phyloP scores from a whole-genome alignment of 2,329 filamentous ascomycete genomes.

The Colletotrichum sp. region DNA sequence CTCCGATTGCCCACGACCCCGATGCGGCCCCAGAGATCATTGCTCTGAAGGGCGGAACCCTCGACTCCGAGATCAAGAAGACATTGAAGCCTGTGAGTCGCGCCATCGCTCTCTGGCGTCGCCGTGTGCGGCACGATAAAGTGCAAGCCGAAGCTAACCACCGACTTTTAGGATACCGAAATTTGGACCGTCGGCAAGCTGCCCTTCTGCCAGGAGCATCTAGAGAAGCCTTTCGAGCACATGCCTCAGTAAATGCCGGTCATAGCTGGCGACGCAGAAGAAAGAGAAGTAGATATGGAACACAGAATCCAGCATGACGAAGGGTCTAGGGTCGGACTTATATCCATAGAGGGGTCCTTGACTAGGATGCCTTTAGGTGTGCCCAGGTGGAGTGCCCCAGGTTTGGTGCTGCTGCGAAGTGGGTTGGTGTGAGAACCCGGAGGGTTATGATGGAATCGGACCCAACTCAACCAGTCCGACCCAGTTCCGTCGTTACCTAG shows the following conservation, averaged over 20 bases:
- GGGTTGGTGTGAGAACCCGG: conserved; percentile 17
- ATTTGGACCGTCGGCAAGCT: conserved; percentile 75
- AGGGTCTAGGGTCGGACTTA: neutral
- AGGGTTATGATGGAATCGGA: conserved; percentile 11
- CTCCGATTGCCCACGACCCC: conserved; percentile 73
- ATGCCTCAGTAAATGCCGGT: conserved; percentile 59
- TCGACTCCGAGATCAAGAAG: conserved; percentile 70
- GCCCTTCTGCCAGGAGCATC: conserved; percentile 71
- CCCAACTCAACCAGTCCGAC: neutral
- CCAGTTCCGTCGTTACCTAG: neutral
- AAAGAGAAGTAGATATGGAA: neutral
- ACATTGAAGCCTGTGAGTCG: conserved; percentile 65
- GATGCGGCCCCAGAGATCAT: conserved; percentile 74
- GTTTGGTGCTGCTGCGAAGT: neutral
- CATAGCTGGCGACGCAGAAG: neutral
- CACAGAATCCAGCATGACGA: neutral
- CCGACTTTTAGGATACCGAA: conserved; percentile 59
- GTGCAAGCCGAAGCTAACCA: neutral
- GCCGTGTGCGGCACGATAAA: neutral
- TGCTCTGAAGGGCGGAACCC: conserved; percentile 70
- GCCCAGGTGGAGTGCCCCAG: neutral
- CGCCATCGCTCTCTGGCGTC: neutral
- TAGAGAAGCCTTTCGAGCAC: conserved; percentile 66
- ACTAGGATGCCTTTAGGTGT: neutral
- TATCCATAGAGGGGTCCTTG: neutral